Conservation (phyloP, 2,329 filamentous ascomycete species). For the Parascedosporium putredinis region DNA sequence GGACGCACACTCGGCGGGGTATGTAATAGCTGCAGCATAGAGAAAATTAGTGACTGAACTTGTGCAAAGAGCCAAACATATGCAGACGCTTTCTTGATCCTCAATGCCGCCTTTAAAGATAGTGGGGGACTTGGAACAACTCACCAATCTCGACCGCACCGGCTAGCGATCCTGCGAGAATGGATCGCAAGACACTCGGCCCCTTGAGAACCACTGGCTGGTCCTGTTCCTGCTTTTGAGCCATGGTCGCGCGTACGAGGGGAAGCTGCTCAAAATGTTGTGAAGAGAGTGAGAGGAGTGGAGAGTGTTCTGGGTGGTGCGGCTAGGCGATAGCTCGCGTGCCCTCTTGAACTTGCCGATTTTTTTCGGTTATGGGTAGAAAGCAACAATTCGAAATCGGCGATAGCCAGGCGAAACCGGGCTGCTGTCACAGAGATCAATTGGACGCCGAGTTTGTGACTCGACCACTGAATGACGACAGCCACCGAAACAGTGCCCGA, state of each 20-base stretch:
- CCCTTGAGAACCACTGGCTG: conserved; percentile 28
- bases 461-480: too few relatives aligned
- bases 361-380: too few relatives aligned
- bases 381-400: too few relatives aligned
- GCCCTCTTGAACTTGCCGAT: too few relatives aligned
- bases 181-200: conserved; percentile 77
- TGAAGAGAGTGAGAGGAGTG: background rate
- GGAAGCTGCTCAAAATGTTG: background rate
- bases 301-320: background rate
- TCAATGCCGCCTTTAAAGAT: background rate
- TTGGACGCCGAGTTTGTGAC: too few relatives aligned
- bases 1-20: conserved; percentile 77
- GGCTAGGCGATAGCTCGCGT: background rate
- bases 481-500: too few relatives aligned
- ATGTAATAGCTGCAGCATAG: conserved; percentile 61
- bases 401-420: too few relatives aligned
- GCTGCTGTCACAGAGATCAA: too few relatives aligned
- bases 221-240: conserved; percentile 13
- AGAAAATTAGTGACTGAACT: conserved; percentile 2
- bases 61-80: background rate
- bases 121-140: conserved; percentile 12
- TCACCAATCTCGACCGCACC: conserved; percentile 88
- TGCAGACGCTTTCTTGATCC: background rate
- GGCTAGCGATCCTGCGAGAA: conserved; percentile 85
- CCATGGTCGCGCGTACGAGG: background rate